Percentiles rank a stretch among this genome's conserved stretches.
These are phyloP conservation scores for Tulasnella sp. DNA, from an alignment of 768 basidiomycete species.

Conservation along the genomic window DNA sequence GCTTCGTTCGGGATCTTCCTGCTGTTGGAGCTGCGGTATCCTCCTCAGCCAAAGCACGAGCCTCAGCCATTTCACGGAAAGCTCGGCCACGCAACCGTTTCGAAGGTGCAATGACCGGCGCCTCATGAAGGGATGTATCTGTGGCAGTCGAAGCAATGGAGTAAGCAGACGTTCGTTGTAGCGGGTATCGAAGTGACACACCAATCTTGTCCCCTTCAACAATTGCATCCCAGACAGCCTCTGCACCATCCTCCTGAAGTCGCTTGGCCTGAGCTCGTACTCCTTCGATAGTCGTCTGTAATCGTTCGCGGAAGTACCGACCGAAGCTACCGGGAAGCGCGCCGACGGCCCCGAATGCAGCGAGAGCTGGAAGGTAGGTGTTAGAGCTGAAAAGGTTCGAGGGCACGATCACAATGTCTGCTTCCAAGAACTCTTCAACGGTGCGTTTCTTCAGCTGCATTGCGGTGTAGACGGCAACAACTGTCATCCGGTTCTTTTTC, in stretches of 20 bases:
- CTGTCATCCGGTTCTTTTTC: conserved; percentile 55
- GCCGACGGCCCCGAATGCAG: conserved; percentile 67
- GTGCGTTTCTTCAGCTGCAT: conserved; percentile 70
- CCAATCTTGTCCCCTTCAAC: conserved; percentile 62
- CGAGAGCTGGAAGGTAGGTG: conserved; percentile 76
- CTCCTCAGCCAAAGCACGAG: conserved; percentile 42
- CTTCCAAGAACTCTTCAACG: conserved; percentile 73
- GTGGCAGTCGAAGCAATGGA: neutral
- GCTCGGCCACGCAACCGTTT: conserved; percentile 78
- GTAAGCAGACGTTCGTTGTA: neutral
- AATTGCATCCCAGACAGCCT: conserved; percentile 66
- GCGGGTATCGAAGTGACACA: conserved; percentile 43
- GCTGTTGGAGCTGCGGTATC: conserved; percentile 13
- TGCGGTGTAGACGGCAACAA: conserved; percentile 68
- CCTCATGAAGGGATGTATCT: conserved; percentile 25
- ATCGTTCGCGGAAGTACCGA: conserved; percentile 84
- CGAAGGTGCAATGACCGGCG: conserved; percentile 44
- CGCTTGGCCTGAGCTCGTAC: conserved; percentile 69
- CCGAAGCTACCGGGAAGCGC: conserved; percentile 70
- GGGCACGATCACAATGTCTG: conserved; percentile 85
- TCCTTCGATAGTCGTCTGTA: conserved; percentile 62
- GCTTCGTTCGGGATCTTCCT: neutral
- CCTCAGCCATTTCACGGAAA: conserved; percentile 60
- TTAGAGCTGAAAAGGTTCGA: conserved; percentile 82
- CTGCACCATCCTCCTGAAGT: conserved; percentile 66